These are phyloP conservation scores for Arxiozyma heterogenica DNA, from an alignment of 1,139 yeast species.

Conservation along the genomic window DNA sequence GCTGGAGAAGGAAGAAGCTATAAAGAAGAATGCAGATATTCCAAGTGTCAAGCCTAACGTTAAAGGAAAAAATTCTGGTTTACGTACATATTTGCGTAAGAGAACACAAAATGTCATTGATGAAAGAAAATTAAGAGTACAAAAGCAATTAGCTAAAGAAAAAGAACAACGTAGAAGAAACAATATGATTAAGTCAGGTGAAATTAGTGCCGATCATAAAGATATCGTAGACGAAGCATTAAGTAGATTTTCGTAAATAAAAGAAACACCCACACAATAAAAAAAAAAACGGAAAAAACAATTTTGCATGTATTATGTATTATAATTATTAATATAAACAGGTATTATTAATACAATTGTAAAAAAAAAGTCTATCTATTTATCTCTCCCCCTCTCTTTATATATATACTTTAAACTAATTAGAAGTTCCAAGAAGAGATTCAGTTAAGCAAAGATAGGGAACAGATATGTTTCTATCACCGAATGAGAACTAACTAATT, in stretches of 20 bases:
- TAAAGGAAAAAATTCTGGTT: conserved; percentile 72
- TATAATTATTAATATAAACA: background rate
- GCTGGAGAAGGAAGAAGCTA: conserved; percentile 33
- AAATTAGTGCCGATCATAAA: conserved; percentile 33
- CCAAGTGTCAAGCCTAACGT: conserved; percentile 51
- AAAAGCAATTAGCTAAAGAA: conserved; percentile 65
- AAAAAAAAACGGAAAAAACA: background rate
- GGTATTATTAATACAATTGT: no score
- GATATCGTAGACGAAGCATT: conserved; percentile 31
- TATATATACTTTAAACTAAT: background rate
- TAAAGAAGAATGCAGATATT: conserved; percentile 34
- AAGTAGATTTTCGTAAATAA: conserved; percentile 21
- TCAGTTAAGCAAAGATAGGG: background rate
- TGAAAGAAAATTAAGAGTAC: conserved; percentile 76
- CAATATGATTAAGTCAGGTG: conserved; percentile 41
- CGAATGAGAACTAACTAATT: background rate
- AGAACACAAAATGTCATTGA: conserved; percentile 81
- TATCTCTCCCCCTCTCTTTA: no score
- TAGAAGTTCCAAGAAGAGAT: background rate
- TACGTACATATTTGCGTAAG: conserved; percentile 75
- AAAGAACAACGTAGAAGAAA: conserved; percentile 59
- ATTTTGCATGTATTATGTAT: background rate
- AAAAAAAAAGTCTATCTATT: no score
- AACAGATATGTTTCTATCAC: background rate
- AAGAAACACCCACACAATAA: background rate